phyloP scores from a whole-genome alignment of 176 grass and related monocot species.

The Poa pratensis region DNA sequence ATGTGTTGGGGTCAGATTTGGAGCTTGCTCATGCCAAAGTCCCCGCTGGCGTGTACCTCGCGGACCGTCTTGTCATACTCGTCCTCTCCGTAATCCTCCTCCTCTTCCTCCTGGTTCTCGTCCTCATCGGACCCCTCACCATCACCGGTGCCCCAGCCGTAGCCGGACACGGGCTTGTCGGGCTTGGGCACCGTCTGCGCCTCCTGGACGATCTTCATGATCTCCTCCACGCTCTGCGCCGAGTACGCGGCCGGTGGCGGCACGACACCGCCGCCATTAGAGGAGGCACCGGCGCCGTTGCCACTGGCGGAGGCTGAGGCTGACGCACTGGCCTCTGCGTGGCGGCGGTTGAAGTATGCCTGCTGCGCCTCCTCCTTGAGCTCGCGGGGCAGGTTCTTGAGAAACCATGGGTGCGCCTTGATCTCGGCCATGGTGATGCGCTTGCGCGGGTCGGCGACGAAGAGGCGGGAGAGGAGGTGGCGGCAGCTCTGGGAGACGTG shows the following conservation, averaged over 20 bases:
- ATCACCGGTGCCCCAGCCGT: slow-evolving; percentile 50
- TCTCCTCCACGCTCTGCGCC: slow-evolving; percentile 74
- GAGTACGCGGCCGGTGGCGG: slow-evolving; percentile 42
- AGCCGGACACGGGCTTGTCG: slow-evolving; percentile 50
- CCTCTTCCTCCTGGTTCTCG: slow-evolving; percentile 15
- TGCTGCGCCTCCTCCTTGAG: slow-evolving; percentile 78
- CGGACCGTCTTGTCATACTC: slow-evolving; percentile 77
- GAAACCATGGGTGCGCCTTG: slow-evolving; percentile 86
- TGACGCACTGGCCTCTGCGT: not conserved
- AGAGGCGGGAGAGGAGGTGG: slow-evolving; percentile 84
- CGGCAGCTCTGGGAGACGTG: slow-evolving; percentile 80
- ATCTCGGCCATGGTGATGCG: slow-evolving; percentile 80
- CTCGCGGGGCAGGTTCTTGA: slow-evolving; percentile 83
- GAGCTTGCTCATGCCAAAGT: slow-evolving; percentile 58
- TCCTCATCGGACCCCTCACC: slow-evolving; percentile 48
- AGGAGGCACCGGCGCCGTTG: not conserved
- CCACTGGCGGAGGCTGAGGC: not conserved
- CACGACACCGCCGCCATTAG: not conserved
- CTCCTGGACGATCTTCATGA: slow-evolving; percentile 76
- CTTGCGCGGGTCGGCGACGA: slow-evolving; percentile 67
- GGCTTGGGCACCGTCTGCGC: slow-evolving; percentile 61
- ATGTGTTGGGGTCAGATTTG: slow-evolving; percentile 38
- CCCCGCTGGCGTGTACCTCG: slow-evolving; percentile 71
- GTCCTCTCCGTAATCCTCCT: slow-evolving; percentile 50
- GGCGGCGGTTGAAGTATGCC: slow-evolving; percentile 55